phyloP scores from a whole-genome alignment of 2,329 filamentous ascomycete species.

The Talaromyces sp. region DNA sequence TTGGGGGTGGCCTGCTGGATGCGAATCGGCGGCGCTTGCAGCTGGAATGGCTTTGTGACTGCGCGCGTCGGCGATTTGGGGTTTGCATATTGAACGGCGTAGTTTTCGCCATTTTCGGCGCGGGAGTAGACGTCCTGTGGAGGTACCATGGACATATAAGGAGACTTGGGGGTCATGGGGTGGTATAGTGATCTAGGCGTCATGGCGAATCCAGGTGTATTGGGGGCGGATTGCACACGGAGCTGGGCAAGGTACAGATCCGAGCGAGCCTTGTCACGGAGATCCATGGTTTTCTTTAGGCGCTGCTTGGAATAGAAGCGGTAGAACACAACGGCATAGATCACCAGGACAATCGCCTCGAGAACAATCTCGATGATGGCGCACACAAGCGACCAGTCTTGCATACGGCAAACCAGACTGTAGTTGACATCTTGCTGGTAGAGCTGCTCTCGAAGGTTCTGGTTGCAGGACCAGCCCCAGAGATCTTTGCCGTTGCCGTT shows the following conservation, averaged over 20 bases:
- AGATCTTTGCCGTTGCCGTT: constrained; percentile 76
- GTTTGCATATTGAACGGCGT: constrained; percentile 48
- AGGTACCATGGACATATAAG: not conserved
- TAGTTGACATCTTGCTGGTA: constrained; percentile 82
- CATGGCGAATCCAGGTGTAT: constrained; percentile 79
- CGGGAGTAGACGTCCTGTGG: constrained; percentile 39
- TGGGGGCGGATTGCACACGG: constrained; percentile 80
- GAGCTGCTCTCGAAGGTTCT: constrained; percentile 73
- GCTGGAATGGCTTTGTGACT: constrained; percentile 61
- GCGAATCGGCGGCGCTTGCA: constrained; percentile 77
- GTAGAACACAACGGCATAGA: constrained; percentile 95
- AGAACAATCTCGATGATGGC: constrained; percentile 95
- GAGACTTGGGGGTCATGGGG: constrained; percentile 26
- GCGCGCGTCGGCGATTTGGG: constrained; percentile 57
- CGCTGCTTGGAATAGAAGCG: constrained; percentile 95
- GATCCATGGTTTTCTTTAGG: constrained; percentile 93
- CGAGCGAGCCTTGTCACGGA: constrained; percentile 86
- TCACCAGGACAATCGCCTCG: constrained; percentile 81
- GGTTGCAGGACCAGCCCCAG: constrained; percentile 96
- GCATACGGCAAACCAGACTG: constrained; percentile 78
- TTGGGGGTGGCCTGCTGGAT: constrained; percentile 73
- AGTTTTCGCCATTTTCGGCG: constrained; percentile 48
- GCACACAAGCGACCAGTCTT: constrained; percentile 91
- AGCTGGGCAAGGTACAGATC: constrained; percentile 90
- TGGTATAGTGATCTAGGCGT: constrained; percentile 50